These are phyloP conservation scores for Trichoderma sp. DNA, from an alignment of 2,329 filamentous ascomycete species.

Conservation along the genomic window DNA sequence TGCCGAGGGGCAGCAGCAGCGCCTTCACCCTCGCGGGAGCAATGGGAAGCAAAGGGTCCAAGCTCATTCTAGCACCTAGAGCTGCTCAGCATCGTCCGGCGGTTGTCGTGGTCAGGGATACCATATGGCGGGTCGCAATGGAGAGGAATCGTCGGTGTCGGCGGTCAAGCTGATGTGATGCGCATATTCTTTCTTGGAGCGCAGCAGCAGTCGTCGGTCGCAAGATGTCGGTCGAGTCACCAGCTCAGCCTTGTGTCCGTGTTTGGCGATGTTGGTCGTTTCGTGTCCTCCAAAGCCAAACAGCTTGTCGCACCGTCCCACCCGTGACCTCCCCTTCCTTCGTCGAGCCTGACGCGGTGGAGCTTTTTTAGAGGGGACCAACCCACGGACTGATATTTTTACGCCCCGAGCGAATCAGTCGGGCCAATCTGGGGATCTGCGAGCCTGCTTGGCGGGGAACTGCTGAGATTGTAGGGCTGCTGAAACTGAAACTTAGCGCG, in stretches of 20 bases:
- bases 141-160: neutral
- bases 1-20: slow-evolving; percentile 80
- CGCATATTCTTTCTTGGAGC: slow-evolving; percentile 12
- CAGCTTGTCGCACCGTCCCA: slow-evolving; percentile 19
- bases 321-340: slow-evolving; percentile 15
- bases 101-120: neutral
- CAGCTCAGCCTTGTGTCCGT: neutral
- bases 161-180: neutral
- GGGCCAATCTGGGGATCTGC: slow-evolving; percentile 2
- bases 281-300: slow-evolving; percentile 3
- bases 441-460: neutral
- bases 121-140: slow-evolving; percentile 1
- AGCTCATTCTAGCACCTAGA: slow-evolving; percentile 67
- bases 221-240: too few species aligned
- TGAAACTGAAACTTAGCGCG: neutral
- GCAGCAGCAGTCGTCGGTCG: neutral
- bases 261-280: neutral
- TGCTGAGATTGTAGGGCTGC: neutral
- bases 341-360: slow-evolving; percentile 6
- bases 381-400: slow-evolving; percentile 16
- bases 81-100: slow-evolving; percentile 33
- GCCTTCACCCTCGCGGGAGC: slow-evolving; percentile 88
- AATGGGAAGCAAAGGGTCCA: slow-evolving; percentile 86
- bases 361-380: slow-evolving; percentile 1
- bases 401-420: slow-evolving; percentile 16